Percentiles rank a stretch among this genome's conserved stretches.
phyloP scores from a whole-genome alignment of 2,329 filamentous ascomycete genomes.

The Cordyceps tenuipes region DNA sequence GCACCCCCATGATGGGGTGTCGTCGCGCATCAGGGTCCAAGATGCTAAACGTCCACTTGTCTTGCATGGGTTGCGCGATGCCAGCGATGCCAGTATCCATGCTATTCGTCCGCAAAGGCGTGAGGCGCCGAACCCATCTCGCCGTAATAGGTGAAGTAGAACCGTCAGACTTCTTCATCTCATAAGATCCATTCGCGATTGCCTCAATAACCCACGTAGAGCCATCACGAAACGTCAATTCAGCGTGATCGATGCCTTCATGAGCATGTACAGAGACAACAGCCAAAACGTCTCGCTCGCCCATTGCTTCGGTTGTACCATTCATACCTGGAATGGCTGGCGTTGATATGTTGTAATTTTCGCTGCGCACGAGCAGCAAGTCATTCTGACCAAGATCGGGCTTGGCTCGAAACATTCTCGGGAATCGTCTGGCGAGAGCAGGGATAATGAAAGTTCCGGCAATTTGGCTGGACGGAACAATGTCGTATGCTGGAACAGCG shows the following conservation, averaged over 20 bases:
- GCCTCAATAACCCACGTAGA: constrained; percentile 48
- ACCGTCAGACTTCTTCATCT: constrained; percentile 54
- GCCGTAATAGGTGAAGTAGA: constrained; percentile 52
- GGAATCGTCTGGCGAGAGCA: constrained; percentile 51
- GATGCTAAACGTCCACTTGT: constrained; percentile 67
- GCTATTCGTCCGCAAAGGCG: constrained; percentile 17
- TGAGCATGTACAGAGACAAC: constrained; percentile 55
- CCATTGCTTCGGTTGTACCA: constrained; percentile 38
- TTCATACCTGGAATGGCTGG: constrained; percentile 23
- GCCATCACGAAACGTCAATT: constrained; percentile 60
- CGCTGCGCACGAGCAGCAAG: constrained; percentile 61
- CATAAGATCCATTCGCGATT: constrained; percentile 50
- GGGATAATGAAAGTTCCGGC: constrained; percentile 48
- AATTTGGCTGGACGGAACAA: constrained; percentile 60
- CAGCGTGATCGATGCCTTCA: constrained; percentile 42
- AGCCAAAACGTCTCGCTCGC: constrained; percentile 51
- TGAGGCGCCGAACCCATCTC: constrained; percentile 55
- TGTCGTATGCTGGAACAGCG: constrained; percentile 61
- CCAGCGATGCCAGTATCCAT: constrained; percentile 13
- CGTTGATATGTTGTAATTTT: constrained; percentile 45
- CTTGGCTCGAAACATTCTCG: constrained; percentile 54
- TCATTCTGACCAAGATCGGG: constrained; percentile 60
- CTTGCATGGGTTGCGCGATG: constrained; percentile 29
- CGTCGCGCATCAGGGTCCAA: constrained; percentile 60
- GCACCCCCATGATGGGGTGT: constrained; percentile 65